Conservation (phyloP, 2,329 filamentous ascomycete species). For the Hypoxylon sp. region DNA sequence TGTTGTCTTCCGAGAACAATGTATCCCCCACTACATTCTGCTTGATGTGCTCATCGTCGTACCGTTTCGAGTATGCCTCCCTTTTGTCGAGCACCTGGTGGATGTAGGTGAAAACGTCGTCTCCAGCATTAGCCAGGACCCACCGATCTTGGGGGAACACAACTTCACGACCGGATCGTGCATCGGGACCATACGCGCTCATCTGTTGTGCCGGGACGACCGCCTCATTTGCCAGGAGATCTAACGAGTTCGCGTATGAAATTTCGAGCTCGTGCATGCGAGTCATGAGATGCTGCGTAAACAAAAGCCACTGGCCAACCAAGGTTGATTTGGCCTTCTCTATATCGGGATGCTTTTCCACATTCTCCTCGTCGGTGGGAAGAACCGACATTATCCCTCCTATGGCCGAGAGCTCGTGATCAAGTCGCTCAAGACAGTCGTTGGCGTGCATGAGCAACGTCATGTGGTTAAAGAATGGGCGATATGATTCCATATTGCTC, state of each 20-base stretch:
- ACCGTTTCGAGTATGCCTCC: conserved; percentile 52
- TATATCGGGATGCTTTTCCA: conserved; percentile 49
- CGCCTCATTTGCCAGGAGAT: conserved; percentile 60
- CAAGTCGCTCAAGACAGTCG: conserved; percentile 65
- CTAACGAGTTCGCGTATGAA: conserved; percentile 59
- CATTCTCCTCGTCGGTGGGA: conserved; percentile 52
- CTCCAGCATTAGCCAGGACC: conserved; percentile 62
- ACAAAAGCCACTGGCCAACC: conserved; percentile 65
- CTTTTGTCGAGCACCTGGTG: conserved; percentile 57
- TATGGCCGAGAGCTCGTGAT: conserved; percentile 64
- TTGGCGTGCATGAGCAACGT: conserved; percentile 66
- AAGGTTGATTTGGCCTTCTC: conserved; percentile 57
- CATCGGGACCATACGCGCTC: conserved; percentile 60
- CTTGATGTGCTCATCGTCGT: conserved; percentile 47
- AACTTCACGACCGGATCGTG: conserved; percentile 62
- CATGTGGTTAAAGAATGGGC: conserved; percentile 57
- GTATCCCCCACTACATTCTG: conserved; percentile 54
- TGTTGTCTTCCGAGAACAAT: conserved; percentile 41
- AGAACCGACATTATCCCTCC: conserved; percentile 65
- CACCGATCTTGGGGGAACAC: conserved; percentile 64
- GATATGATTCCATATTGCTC: conserved; percentile 32
- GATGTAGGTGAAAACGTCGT: conserved; percentile 58
- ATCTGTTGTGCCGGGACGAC: conserved; percentile 61
- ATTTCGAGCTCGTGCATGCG: conserved; percentile 67
- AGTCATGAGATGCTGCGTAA: conserved; percentile 60